Evolutionary conservation across 202 grass and related monocot genomes (phyloP).

Genomic region (Alloteropsis angusta): DNA sequence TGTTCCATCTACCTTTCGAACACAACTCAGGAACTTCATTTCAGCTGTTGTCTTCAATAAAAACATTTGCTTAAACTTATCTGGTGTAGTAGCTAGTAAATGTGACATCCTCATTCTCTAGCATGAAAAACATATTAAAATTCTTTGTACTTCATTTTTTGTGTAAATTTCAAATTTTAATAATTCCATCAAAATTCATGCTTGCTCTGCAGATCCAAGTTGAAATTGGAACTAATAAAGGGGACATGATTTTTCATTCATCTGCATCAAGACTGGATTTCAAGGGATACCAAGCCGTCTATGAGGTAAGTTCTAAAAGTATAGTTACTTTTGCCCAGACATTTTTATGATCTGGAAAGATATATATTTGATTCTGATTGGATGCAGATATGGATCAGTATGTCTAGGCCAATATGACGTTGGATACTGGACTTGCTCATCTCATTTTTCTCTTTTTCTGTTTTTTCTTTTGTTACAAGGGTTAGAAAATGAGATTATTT

Average conservation of each 20-base stretch:
- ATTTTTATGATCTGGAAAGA: neutral
- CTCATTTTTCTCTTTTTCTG: neutral
- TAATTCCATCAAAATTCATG: neutral
- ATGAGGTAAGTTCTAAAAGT: slow-evolving; percentile 52
- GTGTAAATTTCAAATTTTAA: neutral
- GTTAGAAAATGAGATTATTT: neutral
- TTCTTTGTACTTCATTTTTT: neutral
- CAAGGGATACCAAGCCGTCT: slow-evolving; percentile 72
- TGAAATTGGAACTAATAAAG: slow-evolving; percentile 61
- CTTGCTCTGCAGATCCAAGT: slow-evolving; percentile 75
- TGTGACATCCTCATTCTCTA: neutral
- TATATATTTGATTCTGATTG: neutral
- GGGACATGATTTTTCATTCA: slow-evolving; percentile 60
- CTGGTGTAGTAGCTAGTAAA: neutral
- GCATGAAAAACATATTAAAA: slow-evolving; percentile 8
- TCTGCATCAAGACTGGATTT: slow-evolving; percentile 64
- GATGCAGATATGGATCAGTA: neutral
- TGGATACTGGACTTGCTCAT: neutral
- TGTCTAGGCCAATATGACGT: neutral
- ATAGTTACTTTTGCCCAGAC: neutral
- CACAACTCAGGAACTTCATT: neutral
- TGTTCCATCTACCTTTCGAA: neutral
- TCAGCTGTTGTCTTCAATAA: neutral
- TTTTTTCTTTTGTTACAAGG: neutral
- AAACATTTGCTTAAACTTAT: neutral